Base-by-base conservation (phyloP, 1,139 yeast species). In the Spencermartinsiella ligniputridi region DNA sequence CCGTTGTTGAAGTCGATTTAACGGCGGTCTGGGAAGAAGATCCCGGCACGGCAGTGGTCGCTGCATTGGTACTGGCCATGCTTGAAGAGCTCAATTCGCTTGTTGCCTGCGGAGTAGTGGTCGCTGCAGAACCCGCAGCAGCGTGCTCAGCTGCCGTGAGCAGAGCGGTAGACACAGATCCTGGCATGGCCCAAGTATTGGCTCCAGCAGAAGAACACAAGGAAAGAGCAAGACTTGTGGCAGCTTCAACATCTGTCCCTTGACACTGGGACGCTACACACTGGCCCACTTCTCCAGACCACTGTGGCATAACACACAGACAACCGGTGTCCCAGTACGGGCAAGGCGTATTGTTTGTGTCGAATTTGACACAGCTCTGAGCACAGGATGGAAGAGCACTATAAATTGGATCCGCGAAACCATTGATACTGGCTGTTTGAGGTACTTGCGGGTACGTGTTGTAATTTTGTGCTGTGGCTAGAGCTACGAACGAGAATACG, bases 301-400 rank as follows among this genome's bases (percentile, higher is more conserved):
- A 74, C 51, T 66, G 71, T 17, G 75, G 70, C 77, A 74, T 73
- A n/a, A 74, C 75, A 61, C 79, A 74, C 2, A 52, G 45, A 40
- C 78, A 74, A 3, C 79, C 79, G 32, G 79, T 71, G 52, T 74
- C 79, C 78, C 78, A 74, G 64, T 74, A 73, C 29, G 79, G 78
- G 54, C 79, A 74, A 15, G 56, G 56, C 9, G 56, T 38, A 35
- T 45, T 37, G 38, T 35, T 38, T 11, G 38, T 29, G 40, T 41
- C 27, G 35, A 38, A 39, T 35, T 42, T 35, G 29, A 48, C 45
- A 63, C 78, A 74, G 1, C 54, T 55, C 52, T 66, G 56, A 39
- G 78, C 79, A 60, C 79, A 74, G 1, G 56, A 49, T 16, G 79
- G 78, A 33, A 74, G 61, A 11, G 52, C 47, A 42, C 52, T 63